phyloP scores from a whole-genome alignment of 176 grass and related monocot genomes.

The Pharus latifolius region DNA sequence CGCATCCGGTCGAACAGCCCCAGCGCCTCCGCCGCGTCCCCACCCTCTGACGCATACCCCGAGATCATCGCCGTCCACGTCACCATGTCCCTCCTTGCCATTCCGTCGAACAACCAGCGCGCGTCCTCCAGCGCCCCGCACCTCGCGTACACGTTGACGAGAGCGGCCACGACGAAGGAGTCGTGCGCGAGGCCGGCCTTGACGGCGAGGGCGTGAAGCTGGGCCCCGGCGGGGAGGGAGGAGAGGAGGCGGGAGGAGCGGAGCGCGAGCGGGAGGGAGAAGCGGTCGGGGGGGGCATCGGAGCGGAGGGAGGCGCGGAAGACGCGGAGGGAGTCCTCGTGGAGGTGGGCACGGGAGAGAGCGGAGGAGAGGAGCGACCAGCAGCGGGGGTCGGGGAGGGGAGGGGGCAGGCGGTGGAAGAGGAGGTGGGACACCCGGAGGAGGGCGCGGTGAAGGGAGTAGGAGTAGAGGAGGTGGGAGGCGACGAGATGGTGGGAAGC shows the following conservation, averaged over 20 bases:
- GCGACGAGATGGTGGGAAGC: too few relatives aligned
- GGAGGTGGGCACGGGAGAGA: too few relatives aligned
- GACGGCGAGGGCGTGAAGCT: constrained; percentile 6
- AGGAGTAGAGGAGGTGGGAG: too few relatives aligned
- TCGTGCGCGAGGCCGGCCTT: constrained; percentile 13
- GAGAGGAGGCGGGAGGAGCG: constrained; percentile 22
- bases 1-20: constrained; percentile 17
- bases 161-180: constrained; percentile 18
- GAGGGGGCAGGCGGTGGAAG: constrained; percentile 2
- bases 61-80: too few relatives aligned
- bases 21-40: constrained; percentile 13
- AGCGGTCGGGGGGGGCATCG: background rate
- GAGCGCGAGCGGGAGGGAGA: constrained; percentile 17
- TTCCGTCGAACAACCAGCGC: constrained; percentile 14
- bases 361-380: too few relatives aligned
- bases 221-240: constrained; percentile 3
- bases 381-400: constrained; percentile 3
- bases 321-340: too few relatives aligned
- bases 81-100: constrained; percentile 2
- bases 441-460: background rate
- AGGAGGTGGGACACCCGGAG: constrained; percentile 2
- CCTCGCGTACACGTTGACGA: constrained; percentile 17
- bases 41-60: constrained; percentile 19
- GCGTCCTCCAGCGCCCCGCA: constrained; percentile 10
- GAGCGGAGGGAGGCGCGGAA: too few relatives aligned